Conservation (phyloP, 2,329 filamentous ascomycete genomes). For the Aspergillus floridensis region DNA sequence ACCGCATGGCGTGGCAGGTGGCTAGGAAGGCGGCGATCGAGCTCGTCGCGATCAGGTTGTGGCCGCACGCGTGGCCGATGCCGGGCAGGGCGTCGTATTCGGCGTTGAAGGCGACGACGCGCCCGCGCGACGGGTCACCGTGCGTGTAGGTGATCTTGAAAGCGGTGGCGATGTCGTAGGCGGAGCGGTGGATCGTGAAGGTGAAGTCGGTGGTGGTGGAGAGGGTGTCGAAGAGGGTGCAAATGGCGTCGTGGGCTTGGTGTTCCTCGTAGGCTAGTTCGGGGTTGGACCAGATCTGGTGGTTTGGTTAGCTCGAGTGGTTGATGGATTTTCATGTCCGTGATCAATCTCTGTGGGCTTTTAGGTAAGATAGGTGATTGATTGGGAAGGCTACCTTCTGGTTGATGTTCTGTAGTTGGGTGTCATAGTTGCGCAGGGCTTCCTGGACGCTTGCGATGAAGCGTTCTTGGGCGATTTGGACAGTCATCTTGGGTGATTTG, state of each 20-base stretch:
- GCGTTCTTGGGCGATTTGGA: slow-evolving; percentile 22
- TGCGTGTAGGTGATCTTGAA: slow-evolving; percentile 45
- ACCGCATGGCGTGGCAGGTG: slow-evolving; percentile 29
- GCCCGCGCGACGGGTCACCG: slow-evolving; percentile 20
- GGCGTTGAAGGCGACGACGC: slow-evolving; percentile 32
- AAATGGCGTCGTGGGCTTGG: slow-evolving; percentile 51
- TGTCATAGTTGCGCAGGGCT: slow-evolving; percentile 23
- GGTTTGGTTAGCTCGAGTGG: not conserved
- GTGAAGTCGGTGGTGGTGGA: slow-evolving; percentile 29
- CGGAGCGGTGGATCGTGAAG: slow-evolving; percentile 45
- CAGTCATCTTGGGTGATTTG: slow-evolving; percentile 19
- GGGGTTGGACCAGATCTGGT: slow-evolving; percentile 46
- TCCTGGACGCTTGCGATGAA: slow-evolving; percentile 25
- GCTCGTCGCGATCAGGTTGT: slow-evolving; percentile 33
- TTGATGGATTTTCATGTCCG: too few species aligned
- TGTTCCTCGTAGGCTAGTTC: slow-evolving; percentile 52
- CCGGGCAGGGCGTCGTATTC: slow-evolving; percentile 41
- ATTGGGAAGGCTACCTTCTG: slow-evolving; percentile 18
- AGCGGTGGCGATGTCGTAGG: slow-evolving; percentile 50
- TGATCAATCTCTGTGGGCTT: not conserved
- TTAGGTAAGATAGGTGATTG: not conserved
- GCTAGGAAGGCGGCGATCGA: slow-evolving; percentile 38
- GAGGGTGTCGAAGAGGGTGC: slow-evolving; percentile 35
- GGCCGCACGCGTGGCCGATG: slow-evolving; percentile 39
- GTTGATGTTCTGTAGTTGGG: slow-evolving; percentile 23